These are phyloP conservation scores for Annulohypoxylon truncatum DNA, from an alignment of 2,329 filamentous ascomycete genomes.

Conservation along the genomic window DNA sequence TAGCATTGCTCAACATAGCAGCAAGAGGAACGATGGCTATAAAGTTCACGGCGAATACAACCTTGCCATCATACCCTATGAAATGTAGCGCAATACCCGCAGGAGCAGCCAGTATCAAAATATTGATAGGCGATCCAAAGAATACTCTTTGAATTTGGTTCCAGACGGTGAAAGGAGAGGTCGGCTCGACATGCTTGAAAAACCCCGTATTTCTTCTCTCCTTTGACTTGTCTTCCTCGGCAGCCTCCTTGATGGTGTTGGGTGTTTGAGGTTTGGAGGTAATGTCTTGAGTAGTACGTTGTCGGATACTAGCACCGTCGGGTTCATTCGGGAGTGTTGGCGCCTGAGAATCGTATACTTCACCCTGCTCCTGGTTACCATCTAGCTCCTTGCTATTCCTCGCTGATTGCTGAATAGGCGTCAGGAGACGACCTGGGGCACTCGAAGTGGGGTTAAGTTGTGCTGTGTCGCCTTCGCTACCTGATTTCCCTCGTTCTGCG, in stretches of 20 bases:
- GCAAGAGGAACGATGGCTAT: constrained; percentile 92
- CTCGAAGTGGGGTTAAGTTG: constrained; percentile 23
- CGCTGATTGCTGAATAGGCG: constrained; percentile 29
- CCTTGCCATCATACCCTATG: constrained; percentile 56
- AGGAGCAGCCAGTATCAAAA: constrained; percentile 82
- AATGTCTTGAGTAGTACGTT: constrained; percentile 38
- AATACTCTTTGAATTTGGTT: constrained; percentile 80
- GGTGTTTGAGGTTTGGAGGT: constrained; percentile 6
- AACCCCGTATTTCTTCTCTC: constrained; percentile 54
- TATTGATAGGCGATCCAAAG: constrained; percentile 87
- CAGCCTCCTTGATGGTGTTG: constrained; percentile 36
- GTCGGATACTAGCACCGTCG: constrained; percentile 16
- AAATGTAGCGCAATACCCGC: constrained; percentile 82
- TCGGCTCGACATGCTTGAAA: constrained; percentile 61
- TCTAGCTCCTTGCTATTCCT: constrained; percentile 37
- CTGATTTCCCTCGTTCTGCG: constrained; percentile 29
- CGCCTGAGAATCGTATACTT: constrained; percentile 38
- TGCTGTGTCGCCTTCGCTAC: not conserved
- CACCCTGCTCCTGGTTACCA: constrained; percentile 18
- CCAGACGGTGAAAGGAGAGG: constrained; percentile 66
- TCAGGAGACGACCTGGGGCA: constrained; percentile 33
- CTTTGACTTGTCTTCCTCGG: constrained; percentile 54
- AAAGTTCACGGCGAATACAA: constrained; percentile 89
- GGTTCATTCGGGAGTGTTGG: constrained; percentile 30
- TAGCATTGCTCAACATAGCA: constrained; percentile 86